Conservation (phyloP, 495 filamentous ascomycete genomes). For the Penicillium psychrofluorescens region DNA sequence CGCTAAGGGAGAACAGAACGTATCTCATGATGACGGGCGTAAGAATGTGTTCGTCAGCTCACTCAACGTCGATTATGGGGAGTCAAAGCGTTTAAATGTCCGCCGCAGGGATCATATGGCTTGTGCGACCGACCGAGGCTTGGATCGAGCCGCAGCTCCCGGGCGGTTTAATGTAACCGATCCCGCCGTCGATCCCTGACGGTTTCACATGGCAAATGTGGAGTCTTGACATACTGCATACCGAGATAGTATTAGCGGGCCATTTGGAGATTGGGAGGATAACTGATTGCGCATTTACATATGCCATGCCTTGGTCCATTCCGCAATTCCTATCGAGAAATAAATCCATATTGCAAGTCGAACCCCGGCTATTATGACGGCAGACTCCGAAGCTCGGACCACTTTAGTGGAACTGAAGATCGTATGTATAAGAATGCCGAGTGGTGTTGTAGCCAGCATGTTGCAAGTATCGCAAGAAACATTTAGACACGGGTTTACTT, state of each 20-base stretch:
- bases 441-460: too few species aligned
- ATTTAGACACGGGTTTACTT: neutral
- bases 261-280: too few species aligned
- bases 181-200: neutral
- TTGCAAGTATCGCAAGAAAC: too few species aligned
- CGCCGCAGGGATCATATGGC: conserved; percentile 7
- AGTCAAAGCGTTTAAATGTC: neutral
- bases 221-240: conserved; percentile 9
- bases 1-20: conserved; percentile 34
- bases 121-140: conserved; percentile 8
- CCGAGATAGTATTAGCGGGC: conserved; percentile 8
- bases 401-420: too few species aligned
- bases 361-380: too few species aligned
- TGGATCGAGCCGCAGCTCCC: conserved; percentile 2
- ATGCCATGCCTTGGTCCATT: too few species aligned
- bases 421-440: too few species aligned
- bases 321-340: too few species aligned
- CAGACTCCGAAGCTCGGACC: too few species aligned
- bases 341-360: too few species aligned
- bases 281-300: too few species aligned
- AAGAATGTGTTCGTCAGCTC: neutral
- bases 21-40: conserved; percentile 16
- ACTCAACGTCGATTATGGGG: too few species aligned
- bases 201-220: conserved; percentile 5
- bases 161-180: neutral